Evolutionary conservation across 2,329 filamentous ascomycete species (phyloP).

Genomic region (Verticillium nubilum): DNA sequence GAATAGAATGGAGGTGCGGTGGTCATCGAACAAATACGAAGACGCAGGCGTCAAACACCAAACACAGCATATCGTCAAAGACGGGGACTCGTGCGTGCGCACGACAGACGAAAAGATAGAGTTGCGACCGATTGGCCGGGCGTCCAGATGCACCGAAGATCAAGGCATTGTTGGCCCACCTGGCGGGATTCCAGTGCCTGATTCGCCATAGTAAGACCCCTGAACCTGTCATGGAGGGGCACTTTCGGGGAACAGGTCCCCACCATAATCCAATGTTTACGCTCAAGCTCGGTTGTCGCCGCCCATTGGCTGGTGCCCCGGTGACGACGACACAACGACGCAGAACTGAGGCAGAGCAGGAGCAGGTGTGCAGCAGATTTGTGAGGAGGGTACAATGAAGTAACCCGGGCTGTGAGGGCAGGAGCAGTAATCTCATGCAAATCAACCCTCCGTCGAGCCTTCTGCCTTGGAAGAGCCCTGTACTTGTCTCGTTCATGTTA

Average conservation of each 20-base stretch:
- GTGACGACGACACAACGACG: neutral
- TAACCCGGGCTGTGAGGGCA: neutral
- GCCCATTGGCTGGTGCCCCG: constrained; percentile 2
- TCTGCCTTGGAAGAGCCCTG: neutral
- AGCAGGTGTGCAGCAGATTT: too few species aligned
- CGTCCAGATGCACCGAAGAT: too few species aligned
- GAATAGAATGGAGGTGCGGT: too few species aligned
- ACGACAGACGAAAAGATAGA: too few species aligned
- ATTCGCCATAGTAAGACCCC: neutral
- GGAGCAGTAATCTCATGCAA: neutral
- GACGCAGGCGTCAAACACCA: too few species aligned
- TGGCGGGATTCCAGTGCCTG: neutral
- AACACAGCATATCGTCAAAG: too few species aligned
- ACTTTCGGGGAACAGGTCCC: constrained; percentile 1
- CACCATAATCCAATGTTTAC: constrained; percentile 2
- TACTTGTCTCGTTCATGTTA: neutral
- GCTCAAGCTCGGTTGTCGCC: neutral
- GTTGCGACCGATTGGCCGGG: too few species aligned
- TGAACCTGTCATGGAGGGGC: neutral
- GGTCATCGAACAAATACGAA: too few species aligned
- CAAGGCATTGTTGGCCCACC: neutral
- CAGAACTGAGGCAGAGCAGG: neutral
- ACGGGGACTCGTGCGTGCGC: too few species aligned
- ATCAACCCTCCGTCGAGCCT: neutral
- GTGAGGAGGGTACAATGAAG: neutral